Percentiles rank a stretch among this genome's conserved stretches.
These are phyloP conservation scores for Fusarium sp. DNA, from an alignment of 2,329 filamentous ascomycete genomes.

Conservation along the genomic window DNA sequence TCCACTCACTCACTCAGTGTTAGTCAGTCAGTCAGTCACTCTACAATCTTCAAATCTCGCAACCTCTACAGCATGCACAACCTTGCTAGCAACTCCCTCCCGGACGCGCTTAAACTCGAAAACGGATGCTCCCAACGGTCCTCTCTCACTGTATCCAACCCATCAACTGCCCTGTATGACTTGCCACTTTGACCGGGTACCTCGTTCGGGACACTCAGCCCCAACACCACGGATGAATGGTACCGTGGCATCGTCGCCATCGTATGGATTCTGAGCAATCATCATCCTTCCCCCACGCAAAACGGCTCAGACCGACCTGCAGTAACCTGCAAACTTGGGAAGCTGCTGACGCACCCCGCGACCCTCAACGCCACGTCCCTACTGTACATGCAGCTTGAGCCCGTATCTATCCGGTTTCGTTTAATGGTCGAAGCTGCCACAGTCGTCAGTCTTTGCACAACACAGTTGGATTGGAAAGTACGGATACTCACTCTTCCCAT, in stretches of 20 bases:
- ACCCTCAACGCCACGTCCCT: slow-evolving; percentile 15
- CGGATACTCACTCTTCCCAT: slow-evolving; percentile 85
- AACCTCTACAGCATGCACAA: slow-evolving; percentile 36
- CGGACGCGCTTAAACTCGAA: slow-evolving; percentile 10
- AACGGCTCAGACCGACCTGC: slow-evolving; percentile 41
- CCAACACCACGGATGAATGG: slow-evolving; percentile 35
- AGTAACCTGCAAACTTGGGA: slow-evolving; percentile 23
- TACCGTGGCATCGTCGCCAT: slow-evolving; percentile 35
- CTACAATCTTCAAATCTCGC: slow-evolving; percentile 35
- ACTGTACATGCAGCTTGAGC: not conserved
- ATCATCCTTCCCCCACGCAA: slow-evolving; percentile 33
- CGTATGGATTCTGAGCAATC: slow-evolving; percentile 38
- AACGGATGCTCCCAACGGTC: slow-evolving; percentile 12
- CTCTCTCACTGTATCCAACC: slow-evolving; percentile 13
- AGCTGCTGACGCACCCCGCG: slow-evolving; percentile 39
- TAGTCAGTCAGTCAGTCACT: slow-evolving; percentile 14
- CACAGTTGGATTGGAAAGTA: not conserved
- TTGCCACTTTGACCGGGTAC: slow-evolving; percentile 34
- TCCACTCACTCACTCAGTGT: slow-evolving; percentile 24
- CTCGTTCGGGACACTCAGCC: slow-evolving; percentile 34
- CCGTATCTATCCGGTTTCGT: slow-evolving; percentile 16
- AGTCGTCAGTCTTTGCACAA: slow-evolving; percentile 31
- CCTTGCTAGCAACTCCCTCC: slow-evolving; percentile 4
- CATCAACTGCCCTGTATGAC: slow-evolving; percentile 20
- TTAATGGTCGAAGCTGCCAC: slow-evolving; percentile 54